Conservation (phyloP, 441 rosid genomes). For the Populus tomentosa region DNA sequence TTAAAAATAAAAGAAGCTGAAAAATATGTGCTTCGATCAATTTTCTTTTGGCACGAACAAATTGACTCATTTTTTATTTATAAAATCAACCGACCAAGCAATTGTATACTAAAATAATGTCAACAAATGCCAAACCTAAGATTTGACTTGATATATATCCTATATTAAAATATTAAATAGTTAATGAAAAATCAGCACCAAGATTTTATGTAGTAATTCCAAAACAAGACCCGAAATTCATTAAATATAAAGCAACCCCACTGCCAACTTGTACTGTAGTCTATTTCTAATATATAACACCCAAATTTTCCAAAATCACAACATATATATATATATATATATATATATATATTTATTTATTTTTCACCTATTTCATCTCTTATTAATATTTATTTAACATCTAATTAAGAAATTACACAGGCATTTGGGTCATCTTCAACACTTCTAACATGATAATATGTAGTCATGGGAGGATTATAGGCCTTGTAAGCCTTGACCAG, state of each 20-base stretch:
- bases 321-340: too few relatives aligned
- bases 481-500: conserved; percentile 12
- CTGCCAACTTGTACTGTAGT: not conserved
- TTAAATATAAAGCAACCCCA: not conserved
- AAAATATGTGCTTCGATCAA: too few relatives aligned
- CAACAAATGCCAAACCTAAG: not conserved
- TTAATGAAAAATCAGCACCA: not conserved
- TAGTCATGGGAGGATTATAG: conserved; percentile 21
- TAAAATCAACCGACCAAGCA: not conserved
- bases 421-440: conserved; percentile 43
- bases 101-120: not conserved
- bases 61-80: too few relatives aligned
- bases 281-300: not conserved
- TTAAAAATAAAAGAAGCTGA: too few relatives aligned
- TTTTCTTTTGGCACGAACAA: too few relatives aligned
- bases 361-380: not conserved
- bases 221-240: not conserved
- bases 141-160: not conserved
- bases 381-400: too few relatives aligned
- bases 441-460: conserved; percentile 16
- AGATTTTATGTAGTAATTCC: not conserved
- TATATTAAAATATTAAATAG: too few relatives aligned
- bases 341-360: too few relatives aligned
- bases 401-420: conserved; percentile 26
- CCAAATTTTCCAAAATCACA: not conserved